Percentiles rank a stretch among this genome's conserved stretches.
Evolutionary conservation across 106 monocot genomes (phyloP).

Genomic region (Dendrobium nobile): DNA sequence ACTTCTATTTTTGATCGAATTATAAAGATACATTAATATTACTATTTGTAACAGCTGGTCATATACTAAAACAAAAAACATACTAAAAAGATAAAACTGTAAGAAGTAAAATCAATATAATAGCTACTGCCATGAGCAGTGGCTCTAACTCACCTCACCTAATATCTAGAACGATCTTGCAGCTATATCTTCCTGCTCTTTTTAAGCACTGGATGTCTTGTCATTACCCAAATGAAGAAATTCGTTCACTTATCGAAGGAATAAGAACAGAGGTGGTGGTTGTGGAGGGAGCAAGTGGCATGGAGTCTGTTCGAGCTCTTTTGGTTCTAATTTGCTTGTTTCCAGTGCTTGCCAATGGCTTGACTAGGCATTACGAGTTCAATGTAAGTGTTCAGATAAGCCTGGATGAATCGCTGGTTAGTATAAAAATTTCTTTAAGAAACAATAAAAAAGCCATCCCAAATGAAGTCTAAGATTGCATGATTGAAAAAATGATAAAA

Average conservation of each 20-base stretch:
- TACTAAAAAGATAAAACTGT: too few species aligned
- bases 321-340: slow-evolving; percentile 17
- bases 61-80: too few species aligned
- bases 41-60: too few species aligned
- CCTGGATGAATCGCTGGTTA: not conserved
- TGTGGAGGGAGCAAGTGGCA: not conserved
- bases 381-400: slow-evolving; percentile 25
- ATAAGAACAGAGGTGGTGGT: not conserved
- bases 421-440: too few species aligned
- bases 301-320: slow-evolving; percentile 2
- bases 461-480: too few species aligned
- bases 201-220: slow-evolving; percentile 27
- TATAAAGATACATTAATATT: too few species aligned
- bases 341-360: slow-evolving; percentile 15
- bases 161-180: slow-evolving; percentile 50
- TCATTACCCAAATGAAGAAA: slow-evolving; percentile 4
- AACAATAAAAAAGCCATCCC: too few species aligned
- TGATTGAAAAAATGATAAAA: too few species aligned
- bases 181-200: slow-evolving; percentile 18
- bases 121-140: not conserved
- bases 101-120: too few species aligned
- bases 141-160: slow-evolving; percentile 23
- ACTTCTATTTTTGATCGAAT: too few species aligned
- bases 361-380: slow-evolving; percentile 51
- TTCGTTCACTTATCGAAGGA: not conserved